Conservation (phyloP, 192 early-diverging fungal species). For the Phlyctochytrium planicorne region DNA sequence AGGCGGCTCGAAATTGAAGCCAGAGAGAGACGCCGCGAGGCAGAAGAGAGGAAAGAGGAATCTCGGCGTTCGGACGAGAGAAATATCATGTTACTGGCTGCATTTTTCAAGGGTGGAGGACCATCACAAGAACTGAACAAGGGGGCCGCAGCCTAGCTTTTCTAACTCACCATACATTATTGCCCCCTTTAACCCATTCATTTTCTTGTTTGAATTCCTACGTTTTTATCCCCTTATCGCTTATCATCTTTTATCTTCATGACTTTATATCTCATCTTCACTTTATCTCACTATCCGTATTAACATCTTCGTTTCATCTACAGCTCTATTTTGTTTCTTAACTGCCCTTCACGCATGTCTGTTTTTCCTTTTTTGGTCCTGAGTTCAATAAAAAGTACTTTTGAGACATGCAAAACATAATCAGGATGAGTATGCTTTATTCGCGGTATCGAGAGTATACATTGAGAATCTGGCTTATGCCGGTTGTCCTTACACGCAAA, state of each 20-base stretch:
- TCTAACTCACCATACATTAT: not conserved
- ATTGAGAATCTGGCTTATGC: conserved; percentile 13
- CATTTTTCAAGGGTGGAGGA: no score
- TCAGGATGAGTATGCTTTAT: not conserved
- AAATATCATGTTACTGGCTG: no score
- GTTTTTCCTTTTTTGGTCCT: not conserved
- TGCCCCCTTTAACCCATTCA: not conserved
- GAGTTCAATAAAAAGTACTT: no score
- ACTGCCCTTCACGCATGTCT: conserved; percentile 2
- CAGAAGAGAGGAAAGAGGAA: not conserved
- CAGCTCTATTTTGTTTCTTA: not conserved
- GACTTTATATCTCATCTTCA: no score
- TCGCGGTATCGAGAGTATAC: not conserved
- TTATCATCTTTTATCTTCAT: no score
- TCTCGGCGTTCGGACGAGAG: no score
- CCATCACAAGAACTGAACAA: not conserved
- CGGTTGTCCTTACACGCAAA: conserved; percentile 7
- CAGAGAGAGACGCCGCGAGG: not conserved
- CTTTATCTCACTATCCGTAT: not conserved
- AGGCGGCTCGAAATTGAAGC: not conserved
- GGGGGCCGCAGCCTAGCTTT: not conserved
- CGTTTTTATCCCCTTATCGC: conserved; percentile 3
- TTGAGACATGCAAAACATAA: not conserved
- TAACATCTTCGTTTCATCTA: not conserved
- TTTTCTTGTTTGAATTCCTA: not conserved